These are phyloP conservation scores for Parachlorella kessleri DNA, from an alignment of 139 green algal genomes.

Conservation along the genomic window DNA sequence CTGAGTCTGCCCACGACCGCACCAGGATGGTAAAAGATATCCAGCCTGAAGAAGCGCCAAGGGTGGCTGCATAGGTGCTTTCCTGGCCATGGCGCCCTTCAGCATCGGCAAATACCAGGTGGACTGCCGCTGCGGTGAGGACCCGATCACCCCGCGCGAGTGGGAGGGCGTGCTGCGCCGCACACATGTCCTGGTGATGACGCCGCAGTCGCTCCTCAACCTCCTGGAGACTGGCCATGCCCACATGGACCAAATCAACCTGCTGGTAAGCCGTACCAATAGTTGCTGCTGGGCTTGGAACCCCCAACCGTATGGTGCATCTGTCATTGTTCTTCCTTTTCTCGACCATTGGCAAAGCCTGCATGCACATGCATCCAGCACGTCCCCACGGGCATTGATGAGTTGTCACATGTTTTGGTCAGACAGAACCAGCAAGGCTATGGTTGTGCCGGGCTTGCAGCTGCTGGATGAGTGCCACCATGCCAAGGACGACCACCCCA, in stretches of 20 bases:
- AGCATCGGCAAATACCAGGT: background rate
- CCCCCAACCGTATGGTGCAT: too few species aligned
- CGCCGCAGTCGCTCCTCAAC: constrained; percentile 14
- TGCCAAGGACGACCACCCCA: constrained; percentile 2
- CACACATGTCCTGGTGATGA: constrained; percentile 14
- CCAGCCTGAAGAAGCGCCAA: background rate
- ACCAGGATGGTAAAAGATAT: too few species aligned
- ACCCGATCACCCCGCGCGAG: background rate
- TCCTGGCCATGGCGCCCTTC: background rate
- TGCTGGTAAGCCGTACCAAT: constrained; percentile 21
- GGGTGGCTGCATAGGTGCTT: background rate
- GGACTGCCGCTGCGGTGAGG: background rate
- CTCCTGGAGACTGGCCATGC: background rate
- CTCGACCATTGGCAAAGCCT: too few species aligned
- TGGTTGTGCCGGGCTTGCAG: too few species aligned
- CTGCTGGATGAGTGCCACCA: constrained; percentile 27
- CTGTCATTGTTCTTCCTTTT: too few species aligned
- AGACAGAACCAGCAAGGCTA: too few species aligned
- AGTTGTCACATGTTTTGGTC: too few species aligned
- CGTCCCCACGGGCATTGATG: too few species aligned
- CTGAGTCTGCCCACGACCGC: too few species aligned
- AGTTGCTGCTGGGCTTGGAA: too few species aligned
- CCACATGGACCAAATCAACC: constrained; percentile 3
- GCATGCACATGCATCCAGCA: too few species aligned
- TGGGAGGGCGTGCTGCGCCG: background rate